These are phyloP conservation scores for Candida nanaspora DNA, from an alignment of 805 yeast genomes.

Conservation along the genomic window DNA sequence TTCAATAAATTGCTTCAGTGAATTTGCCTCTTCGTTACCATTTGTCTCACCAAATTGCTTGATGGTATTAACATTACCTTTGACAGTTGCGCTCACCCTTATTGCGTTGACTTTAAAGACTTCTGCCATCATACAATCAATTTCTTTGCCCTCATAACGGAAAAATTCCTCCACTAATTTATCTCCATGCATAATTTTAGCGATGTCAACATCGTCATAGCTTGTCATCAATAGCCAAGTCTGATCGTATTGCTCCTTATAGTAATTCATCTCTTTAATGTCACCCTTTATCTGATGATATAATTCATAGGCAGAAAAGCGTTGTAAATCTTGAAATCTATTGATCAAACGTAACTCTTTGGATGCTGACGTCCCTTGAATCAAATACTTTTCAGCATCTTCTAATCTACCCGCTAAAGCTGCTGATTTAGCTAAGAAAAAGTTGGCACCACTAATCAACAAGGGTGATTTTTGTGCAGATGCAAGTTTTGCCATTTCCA, in stretches of 20 bases:
- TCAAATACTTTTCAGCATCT: conserved; percentile 8
- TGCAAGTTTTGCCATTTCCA: neutral
- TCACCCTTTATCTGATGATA: conserved; percentile 9
- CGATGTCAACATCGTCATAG: no score
- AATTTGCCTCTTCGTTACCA: conserved; percentile 4
- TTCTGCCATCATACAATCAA: conserved; percentile 1
- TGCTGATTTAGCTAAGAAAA: conserved; percentile 11
- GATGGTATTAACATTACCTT: conserved; percentile 7
- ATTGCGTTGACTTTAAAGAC: conserved; percentile 7
- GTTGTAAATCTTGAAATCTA: conserved; percentile 10
- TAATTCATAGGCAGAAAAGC: conserved; percentile 10
- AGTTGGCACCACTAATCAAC: conserved; percentile 18
- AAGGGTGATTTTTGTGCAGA: conserved; percentile 1
- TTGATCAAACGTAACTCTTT: conserved; percentile 6
- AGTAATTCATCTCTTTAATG: conserved; percentile 6
- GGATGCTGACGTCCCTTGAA: conserved; percentile 5
- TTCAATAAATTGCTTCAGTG: conserved; percentile 11
- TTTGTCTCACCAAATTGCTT: conserved; percentile 22
- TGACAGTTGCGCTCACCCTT: conserved; percentile 9
- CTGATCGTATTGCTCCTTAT: conserved; percentile 7
- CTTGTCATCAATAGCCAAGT: neutral
- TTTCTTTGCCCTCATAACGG: no score
- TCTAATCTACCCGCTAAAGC: conserved; percentile 6
- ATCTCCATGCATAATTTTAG: no score
- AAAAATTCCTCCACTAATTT: no score